Conservation (phyloP, 345 rosid genomes). For the Erucastrum elatum region DNA sequence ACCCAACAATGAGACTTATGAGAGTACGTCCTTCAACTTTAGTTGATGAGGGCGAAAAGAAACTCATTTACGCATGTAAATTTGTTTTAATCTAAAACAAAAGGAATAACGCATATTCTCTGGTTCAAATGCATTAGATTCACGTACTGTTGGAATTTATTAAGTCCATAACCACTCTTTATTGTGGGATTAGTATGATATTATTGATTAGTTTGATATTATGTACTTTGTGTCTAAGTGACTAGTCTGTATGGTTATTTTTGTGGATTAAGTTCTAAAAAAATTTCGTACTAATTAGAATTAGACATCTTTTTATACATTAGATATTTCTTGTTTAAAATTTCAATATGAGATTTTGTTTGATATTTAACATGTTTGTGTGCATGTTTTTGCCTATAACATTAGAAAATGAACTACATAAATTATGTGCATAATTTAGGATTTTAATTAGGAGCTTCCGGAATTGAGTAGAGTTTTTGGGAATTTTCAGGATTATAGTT, state of each 20-base stretch:
- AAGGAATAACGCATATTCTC: not conserved
- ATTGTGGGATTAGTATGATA: too few species aligned
- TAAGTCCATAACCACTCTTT: too few species aligned
- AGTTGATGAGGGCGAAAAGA: not conserved
- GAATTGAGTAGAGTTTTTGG: not conserved
- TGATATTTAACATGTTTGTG: not conserved
- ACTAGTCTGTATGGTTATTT: too few species aligned
- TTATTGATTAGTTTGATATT: too few species aligned
- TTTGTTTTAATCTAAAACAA: not conserved
- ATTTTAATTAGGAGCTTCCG: not conserved
- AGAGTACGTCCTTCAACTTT: not conserved
- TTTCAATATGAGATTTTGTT: too few species aligned
- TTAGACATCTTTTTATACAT: too few species aligned
- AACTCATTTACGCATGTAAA: not conserved
- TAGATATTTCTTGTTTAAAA: too few species aligned
- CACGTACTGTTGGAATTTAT: not conserved
- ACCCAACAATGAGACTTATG: not conserved
- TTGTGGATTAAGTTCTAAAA: too few species aligned
- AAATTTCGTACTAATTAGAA: too few species aligned
- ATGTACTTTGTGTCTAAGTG: too few species aligned
- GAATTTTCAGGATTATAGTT: not conserved
- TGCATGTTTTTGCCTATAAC: not conserved
- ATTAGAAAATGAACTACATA: not conserved
- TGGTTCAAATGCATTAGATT: not conserved
- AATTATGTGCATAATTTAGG: not conserved